Conservation (phyloP, 768 basidiomycete species). For the Inosperma sp. region DNA sequence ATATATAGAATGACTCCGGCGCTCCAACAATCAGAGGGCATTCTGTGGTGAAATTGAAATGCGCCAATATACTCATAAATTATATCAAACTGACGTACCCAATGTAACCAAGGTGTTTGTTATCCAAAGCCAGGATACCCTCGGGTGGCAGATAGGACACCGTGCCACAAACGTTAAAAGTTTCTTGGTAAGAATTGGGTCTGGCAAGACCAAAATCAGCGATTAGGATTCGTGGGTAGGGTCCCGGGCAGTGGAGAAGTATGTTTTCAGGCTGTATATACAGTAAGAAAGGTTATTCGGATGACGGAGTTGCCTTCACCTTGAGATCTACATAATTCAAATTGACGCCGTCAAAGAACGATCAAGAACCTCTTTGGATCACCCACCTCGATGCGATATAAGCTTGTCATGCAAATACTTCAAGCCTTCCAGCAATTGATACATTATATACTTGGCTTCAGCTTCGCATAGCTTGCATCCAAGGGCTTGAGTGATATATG, state of each 20-base stretch:
- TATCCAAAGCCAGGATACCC: slow-evolving; percentile 73
- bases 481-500: slow-evolving; percentile 65
- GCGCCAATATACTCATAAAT: background rate
- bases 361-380: no score
- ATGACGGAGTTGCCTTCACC: slow-evolving; percentile 31
- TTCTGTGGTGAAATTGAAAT: slow-evolving; percentile 36
- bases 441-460: slow-evolving; percentile 82
- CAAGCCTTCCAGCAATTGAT: slow-evolving; percentile 68
- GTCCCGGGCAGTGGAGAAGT: slow-evolving; percentile 69
- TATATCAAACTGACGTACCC: slow-evolving; percentile 31
- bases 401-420: slow-evolving; percentile 64
- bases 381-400: slow-evolving; percentile 75
- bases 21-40: slow-evolving; percentile 92
- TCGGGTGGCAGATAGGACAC: slow-evolving; percentile 84
- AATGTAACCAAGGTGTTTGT: slow-evolving; percentile 65
- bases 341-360: no score
- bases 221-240: slow-evolving; percentile 79
- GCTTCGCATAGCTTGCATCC: slow-evolving; percentile 63
- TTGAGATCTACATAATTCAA: slow-evolving; percentile 75
- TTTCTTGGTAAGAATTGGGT: slow-evolving; percentile 73
- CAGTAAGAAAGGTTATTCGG: background rate
- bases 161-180: slow-evolving; percentile 84
- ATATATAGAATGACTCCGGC: slow-evolving; percentile 76
- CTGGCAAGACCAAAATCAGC: slow-evolving; percentile 87
- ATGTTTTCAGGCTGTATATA: slow-evolving; percentile 73